Evolutionary conservation across 352 stramenopile species (phyloP).

Genomic region (Phytophthora vignae): DNA sequence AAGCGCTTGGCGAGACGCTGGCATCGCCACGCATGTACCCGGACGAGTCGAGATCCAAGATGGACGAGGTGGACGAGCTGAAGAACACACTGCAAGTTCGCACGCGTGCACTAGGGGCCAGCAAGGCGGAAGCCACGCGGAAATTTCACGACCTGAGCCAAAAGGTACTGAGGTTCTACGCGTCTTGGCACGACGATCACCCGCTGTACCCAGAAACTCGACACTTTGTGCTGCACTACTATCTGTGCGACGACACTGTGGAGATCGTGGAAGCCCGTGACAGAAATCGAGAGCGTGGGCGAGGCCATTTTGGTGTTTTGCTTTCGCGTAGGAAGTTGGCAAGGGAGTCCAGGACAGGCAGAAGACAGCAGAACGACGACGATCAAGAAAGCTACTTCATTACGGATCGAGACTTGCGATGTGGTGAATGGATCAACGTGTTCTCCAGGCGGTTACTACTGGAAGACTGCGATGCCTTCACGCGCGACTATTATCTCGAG

Average conservation of each 20-base stretch:
- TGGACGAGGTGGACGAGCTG: constrained; percentile 64
- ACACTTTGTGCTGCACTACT: constrained; percentile 93
- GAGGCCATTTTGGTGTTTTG: constrained; percentile 82
- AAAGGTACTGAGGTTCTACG: constrained; percentile 93
- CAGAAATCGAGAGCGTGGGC: constrained; percentile 52
- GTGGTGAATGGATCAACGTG: constrained; percentile 84
- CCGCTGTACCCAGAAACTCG: constrained; percentile 90
- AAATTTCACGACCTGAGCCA: constrained; percentile 85
- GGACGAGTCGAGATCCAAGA: constrained; percentile 66
- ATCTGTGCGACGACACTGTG: constrained; percentile 92
- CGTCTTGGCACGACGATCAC: constrained; percentile 92
- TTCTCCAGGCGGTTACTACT: constrained; percentile 90
- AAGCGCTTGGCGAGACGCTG: constrained; percentile 50
- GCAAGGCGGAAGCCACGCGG: constrained; percentile 55
- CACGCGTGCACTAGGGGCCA: constrained; percentile 37
- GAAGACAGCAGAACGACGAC: constrained; percentile 23
- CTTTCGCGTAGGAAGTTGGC: constrained; percentile 79
- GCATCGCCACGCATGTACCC: constrained; percentile 71
- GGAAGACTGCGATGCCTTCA: constrained; percentile 92
- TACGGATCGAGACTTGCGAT: constrained; percentile 77
- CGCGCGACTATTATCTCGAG: constrained; percentile 89
- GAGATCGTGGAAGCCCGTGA: constrained; percentile 87
- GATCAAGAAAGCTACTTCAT: constrained; percentile 49
- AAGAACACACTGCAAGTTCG: constrained; percentile 49
- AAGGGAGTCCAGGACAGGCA: constrained; percentile 37